These are phyloP conservation scores for Pisolithus sp. DNA, from an alignment of 768 basidiomycete genomes.

Conservation along the genomic window DNA sequence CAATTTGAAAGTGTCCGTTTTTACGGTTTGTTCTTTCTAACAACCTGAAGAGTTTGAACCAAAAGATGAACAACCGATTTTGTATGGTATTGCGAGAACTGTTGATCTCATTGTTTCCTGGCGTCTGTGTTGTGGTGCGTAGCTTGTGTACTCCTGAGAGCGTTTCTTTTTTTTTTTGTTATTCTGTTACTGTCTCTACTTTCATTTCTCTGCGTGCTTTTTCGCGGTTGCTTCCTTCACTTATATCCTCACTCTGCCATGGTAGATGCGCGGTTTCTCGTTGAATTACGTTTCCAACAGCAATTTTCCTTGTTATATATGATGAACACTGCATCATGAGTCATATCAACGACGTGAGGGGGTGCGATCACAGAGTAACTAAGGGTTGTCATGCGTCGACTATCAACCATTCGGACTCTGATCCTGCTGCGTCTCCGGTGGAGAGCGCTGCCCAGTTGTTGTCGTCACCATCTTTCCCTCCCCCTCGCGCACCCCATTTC, in stretches of 20 bases:
- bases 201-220: slow-evolving; percentile 2
- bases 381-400: slow-evolving; percentile 39
- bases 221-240: slow-evolving; percentile 12
- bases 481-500: slow-evolving; percentile 40
- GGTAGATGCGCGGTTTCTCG: slow-evolving; percentile 25
- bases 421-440: slow-evolving; percentile 61
- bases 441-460: slow-evolving; percentile 75
- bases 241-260: slow-evolving; percentile 17
- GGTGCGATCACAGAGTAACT: slow-evolving; percentile 16
- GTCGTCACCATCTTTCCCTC: slow-evolving; percentile 29
- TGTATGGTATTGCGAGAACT: slow-evolving; percentile 28
- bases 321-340: slow-evolving; percentile 1
- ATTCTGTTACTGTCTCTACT: slow-evolving; percentile 15
- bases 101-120: slow-evolving; percentile 23
- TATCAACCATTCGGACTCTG: slow-evolving; percentile 90
- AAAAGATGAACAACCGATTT: slow-evolving; percentile 27
- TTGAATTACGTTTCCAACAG: slow-evolving; percentile 10
- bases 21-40: slow-evolving; percentile 16
- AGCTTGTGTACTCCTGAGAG: slow-evolving; percentile 7
- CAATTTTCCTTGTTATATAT: slow-evolving; percentile 6
- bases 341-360: not conserved
- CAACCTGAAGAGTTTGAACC: slow-evolving; percentile 25
- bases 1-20: slow-evolving; percentile 14
- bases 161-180: slow-evolving; percentile 5
- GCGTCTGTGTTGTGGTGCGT: slow-evolving; percentile 14